These are phyloP conservation scores for Pseudomonodictys pantanalensis DNA, from an alignment of 495 filamentous ascomycete species.

Conservation along the genomic window DNA sequence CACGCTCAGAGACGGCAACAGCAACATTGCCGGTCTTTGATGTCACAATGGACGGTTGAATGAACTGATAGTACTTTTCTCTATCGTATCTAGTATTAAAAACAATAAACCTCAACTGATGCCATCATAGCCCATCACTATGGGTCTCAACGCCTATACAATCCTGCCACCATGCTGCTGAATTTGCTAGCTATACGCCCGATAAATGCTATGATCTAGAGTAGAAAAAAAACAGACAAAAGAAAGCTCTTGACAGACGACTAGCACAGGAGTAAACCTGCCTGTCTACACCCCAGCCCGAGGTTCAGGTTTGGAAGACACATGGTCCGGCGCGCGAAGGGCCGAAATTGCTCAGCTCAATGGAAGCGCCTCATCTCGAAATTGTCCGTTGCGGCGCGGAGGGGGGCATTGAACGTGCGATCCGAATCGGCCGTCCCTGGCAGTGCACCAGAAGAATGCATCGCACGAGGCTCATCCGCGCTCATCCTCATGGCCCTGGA, in stretches of 20 bases:
- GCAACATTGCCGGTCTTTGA: too few relatives aligned
- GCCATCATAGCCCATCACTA: slow-evolving; percentile 12
- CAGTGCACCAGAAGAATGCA: slow-evolving; percentile 23
- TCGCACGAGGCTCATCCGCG: slow-evolving; percentile 11
- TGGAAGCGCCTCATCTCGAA: slow-evolving; percentile 38
- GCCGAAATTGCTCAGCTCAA: too few relatives aligned
- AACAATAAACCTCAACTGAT: not conserved
- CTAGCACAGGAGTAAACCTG: too few relatives aligned
- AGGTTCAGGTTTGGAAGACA: too few relatives aligned
- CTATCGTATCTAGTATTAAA: too few relatives aligned
- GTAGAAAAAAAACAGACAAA: not conserved
- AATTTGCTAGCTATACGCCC: not conserved
- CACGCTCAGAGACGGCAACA: too few relatives aligned
- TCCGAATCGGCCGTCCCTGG: slow-evolving; percentile 1
- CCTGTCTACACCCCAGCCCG: too few relatives aligned
- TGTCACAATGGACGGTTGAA: too few relatives aligned
- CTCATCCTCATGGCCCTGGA: slow-evolving; percentile 34
- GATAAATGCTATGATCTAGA: slow-evolving; percentile 6
- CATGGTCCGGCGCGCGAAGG: too few relatives aligned
- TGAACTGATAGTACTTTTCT: too few relatives aligned
- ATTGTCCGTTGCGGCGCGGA: slow-evolving; percentile 34
- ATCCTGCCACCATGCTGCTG: not conserved
- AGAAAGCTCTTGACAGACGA: slow-evolving; percentile 1
- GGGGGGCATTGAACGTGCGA: slow-evolving; percentile 5
- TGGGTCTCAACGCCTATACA: slow-evolving; percentile 6